Base-by-base conservation (phyloP, 139 green algal genomes). In the Diplosphaera chodatii region DNA sequence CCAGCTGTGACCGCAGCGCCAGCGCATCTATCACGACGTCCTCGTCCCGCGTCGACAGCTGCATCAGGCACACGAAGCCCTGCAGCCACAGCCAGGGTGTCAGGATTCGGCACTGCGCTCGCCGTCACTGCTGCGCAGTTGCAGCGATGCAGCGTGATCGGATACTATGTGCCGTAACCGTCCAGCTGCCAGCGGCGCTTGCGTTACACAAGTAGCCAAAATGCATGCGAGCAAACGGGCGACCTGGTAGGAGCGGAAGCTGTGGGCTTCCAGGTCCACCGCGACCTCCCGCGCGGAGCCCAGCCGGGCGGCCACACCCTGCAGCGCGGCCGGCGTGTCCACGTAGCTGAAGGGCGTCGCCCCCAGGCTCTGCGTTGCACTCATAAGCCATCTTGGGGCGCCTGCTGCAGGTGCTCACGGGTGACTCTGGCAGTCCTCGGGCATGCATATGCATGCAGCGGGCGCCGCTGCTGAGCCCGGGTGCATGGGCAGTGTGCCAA, bases 61-160 rank as follows among this genome's bases (percentile, higher is more conserved):
- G 93, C 84, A 98, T 90, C 25, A 98, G 82, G 79, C 93, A 98
- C 20, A 84, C 90, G 80, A 98, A 96, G 56, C 93, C 48, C 48
- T 59, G 48, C 48, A 59, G 48, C 8, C 13, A 18, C 18, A 48
- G 40, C 10, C 1, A 15, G 18, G 20, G 63, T 0, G 56, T 27
- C 16, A 2, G 21, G 15, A 64, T 64, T 48, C 13, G 31, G 41
- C 70, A 80, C 21, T 4, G 20, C 62, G 20, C 32, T 48, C n/a
- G n/a, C n/a, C n/a, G n/a, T n/a, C n/a, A n/a, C n/a, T n/a, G n/a
- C n/a, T n/a, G n/a, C n/a, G n/a, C n/a, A n/a, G n/a, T n/a, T n/a
- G n/a, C n/a, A n/a, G n/a, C n/a, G n/a, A n/a, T n/a, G n/a, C n/a
- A n/a, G n/a, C n/a, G n/a, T n/a, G n/a, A n/a, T n/a, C n/a, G n/a